Evolutionary conservation across 805 yeast species (phyloP).

Genomic region (Candida methanosorbosa): DNA sequence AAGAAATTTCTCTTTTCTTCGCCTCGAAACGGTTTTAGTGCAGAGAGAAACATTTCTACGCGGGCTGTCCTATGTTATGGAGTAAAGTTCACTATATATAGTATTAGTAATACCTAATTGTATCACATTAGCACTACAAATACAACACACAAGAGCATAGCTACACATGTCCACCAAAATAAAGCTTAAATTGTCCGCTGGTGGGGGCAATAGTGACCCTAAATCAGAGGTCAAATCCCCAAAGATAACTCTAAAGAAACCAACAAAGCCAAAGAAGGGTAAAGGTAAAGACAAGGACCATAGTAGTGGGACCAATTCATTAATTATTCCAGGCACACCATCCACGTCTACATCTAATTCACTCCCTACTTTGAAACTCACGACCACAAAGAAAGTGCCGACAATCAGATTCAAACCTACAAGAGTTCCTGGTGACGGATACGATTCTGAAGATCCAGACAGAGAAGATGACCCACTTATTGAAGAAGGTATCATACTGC

Average conservation of each 20-base stretch:
- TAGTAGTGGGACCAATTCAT: not conserved
- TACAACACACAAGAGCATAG: too few species aligned
- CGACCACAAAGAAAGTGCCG: constrained; percentile 32
- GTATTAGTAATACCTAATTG: too few species aligned
- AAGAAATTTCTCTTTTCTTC: too few species aligned
- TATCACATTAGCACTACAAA: too few species aligned
- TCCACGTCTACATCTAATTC: not conserved
- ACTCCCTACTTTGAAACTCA: constrained; percentile 22
- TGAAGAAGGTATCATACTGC: constrained; percentile 76
- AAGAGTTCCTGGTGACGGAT: constrained; percentile 87
- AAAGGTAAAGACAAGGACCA: constrained; percentile 1
- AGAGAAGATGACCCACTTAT: constrained; percentile 88
- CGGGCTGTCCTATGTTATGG: too few species aligned
- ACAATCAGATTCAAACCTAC: constrained; percentile 47
- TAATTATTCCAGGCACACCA: not conserved
- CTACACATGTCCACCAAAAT: constrained; percentile 1
- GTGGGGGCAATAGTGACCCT: constrained; percentile 7
- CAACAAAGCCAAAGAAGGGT: constrained; percentile 2
- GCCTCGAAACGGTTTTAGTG: too few species aligned
- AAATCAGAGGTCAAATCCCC: constrained; percentile 20
- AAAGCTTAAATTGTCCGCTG: not conserved
- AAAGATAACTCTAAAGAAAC: constrained; percentile 17
- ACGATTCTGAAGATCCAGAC: constrained; percentile 95
- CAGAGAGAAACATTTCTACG: too few species aligned
- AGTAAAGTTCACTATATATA: too few species aligned